Base-by-base conservation (phyloP, 345 rosid genomes). In the Arabis alpina region DNA sequence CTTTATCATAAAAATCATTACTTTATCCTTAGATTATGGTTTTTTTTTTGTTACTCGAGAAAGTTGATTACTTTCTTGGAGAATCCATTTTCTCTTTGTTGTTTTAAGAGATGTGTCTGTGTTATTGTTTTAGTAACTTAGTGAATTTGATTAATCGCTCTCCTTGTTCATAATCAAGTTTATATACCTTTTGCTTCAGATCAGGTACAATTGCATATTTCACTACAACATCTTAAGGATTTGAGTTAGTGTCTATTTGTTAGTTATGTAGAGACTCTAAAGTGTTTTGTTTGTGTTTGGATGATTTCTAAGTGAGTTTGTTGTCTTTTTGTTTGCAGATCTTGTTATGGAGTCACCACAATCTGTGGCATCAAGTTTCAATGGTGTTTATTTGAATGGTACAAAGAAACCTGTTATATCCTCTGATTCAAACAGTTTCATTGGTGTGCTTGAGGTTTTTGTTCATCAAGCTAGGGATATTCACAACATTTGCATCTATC, bases 401-500 rank as follows among this genome's bases (percentile, higher is more conserved):
- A 61, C 83, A 84, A 81, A 80, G 87, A 73, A 70, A 39, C 64
- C 59, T 25, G 49, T 36, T 16, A 10, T 47, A 48, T 41, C 25
- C 4, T 67, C 73, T 62, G 72, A 83, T 51, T 84, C 77, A 63
- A 77, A 42, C 65, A 63, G 56, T 15, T 81, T 68, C 72, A 34
- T 85, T 0, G 98, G 99, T 54, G 74, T 75, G 53, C 92, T 95
- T 43, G 89, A 89, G 76, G 93, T 92, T 54, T 87, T 72, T 80
- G 66, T 95, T 42, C 96, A 92, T 76, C 92, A 88, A 76, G 99
- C 99, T 8, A 84, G 99, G 76, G 99, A 95, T 65, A 92, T 95
- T 49, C 98, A 95, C 0, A 95, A 92, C 88, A 89, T 95, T 73
- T 92, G 99, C 82, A 95, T 95, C 77, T 92, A 92, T 82, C 99